phyloP scores from a whole-genome alignment of 495 filamentous ascomycete species.

The Letharia columbiana region DNA sequence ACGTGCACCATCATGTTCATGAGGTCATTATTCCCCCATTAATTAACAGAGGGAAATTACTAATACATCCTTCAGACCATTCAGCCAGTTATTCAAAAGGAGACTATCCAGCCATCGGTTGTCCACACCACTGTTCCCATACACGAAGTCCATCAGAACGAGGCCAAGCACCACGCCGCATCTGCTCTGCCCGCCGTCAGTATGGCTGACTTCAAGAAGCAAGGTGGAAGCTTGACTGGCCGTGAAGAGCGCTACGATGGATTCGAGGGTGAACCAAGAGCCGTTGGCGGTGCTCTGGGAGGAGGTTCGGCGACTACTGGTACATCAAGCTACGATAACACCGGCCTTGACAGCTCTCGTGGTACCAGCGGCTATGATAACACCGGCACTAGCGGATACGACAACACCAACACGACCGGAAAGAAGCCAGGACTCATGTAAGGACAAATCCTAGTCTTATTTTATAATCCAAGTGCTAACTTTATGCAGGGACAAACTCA shows the following conservation, averaged over 20 bases:
- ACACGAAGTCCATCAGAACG: slow-evolving; percentile 57
- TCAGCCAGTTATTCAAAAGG: slow-evolving; percentile 58
- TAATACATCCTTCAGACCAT: slow-evolving; percentile 40
- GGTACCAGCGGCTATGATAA: slow-evolving; percentile 8
- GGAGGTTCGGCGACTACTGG: slow-evolving; percentile 14
- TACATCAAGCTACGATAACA: neutral
- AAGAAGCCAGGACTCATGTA: slow-evolving; percentile 34
- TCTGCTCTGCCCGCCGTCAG: slow-evolving; percentile 51
- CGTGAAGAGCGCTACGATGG: slow-evolving; percentile 46
- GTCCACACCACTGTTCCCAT: slow-evolving; percentile 60
- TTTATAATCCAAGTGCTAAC: neutral
- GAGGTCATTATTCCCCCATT: slow-evolving; percentile 7
- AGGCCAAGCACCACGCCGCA: slow-evolving; percentile 49
- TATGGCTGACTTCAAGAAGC: slow-evolving; percentile 50
- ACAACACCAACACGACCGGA: slow-evolving; percentile 19
- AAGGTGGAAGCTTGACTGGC: slow-evolving; percentile 47
- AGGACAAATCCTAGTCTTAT: neutral
- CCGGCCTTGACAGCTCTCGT: neutral
- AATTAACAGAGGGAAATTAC: slow-evolving; percentile 34
- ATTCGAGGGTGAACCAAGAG: slow-evolving; percentile 48
- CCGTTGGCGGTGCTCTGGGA: slow-evolving; percentile 34
- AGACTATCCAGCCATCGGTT: slow-evolving; percentile 54
- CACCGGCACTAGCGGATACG: slow-evolving; percentile 16
- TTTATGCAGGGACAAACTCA: slow-evolving; percentile 31
- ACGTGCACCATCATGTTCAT: slow-evolving; percentile 46